These are phyloP conservation scores for Brassica napus DNA, from an alignment of 345 rosid genomes.

Conservation along the genomic window Da-Ae NC_063452.1:47155001-47155500, in stretches of 20 bases:
- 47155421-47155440: neutral
- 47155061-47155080: slow-evolving; percentile 48
- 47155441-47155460: neutral
- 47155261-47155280: neutral
- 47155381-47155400: neutral
- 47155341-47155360: slow-evolving; percentile 53
- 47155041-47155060: slow-evolving; percentile 34
- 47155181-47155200: neutral
- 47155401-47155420: neutral
- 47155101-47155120: slow-evolving; percentile 56
- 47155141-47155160: slow-evolving; percentile 68
- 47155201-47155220: neutral
- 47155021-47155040: too few relatives aligned
- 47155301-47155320: slow-evolving; percentile 61
- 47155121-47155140: slow-evolving; percentile 94
- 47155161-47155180: neutral
- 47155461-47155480: slow-evolving; percentile 85
- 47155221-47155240: neutral
- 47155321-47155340: slow-evolving; percentile 63
- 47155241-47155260: neutral
- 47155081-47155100: too few relatives aligned
- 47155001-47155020: slow-evolving; percentile 62
- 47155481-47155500: slow-evolving; percentile 66
- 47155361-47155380: slow-evolving; percentile 51
- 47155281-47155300: slow-evolving; percentile 28